A percentile compares a stretch with the other conserved stretches of the same genome.
phyloP scores from a whole-genome alignment of 2,329 filamentous ascomycete genomes.

The Zarea fungicola region DNA sequence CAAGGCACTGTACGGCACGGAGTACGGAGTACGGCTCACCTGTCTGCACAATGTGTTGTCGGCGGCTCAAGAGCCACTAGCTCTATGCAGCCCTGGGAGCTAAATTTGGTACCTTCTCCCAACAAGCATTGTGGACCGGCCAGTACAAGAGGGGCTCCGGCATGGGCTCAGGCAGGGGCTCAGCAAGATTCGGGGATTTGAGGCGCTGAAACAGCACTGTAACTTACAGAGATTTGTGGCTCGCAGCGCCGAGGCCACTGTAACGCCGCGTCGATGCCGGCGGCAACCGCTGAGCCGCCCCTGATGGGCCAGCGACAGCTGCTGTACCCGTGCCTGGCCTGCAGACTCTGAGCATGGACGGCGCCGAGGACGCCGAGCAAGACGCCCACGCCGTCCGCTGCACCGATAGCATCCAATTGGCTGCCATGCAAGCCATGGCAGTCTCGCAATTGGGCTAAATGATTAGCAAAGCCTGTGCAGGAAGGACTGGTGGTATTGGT shows the following conservation, averaged over 20 bases:
- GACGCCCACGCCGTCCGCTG: not conserved
- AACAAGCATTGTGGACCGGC: no score
- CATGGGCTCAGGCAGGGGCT: no score
- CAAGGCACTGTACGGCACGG: no score
- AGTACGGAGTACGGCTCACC: no score
- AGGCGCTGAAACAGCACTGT: no score
- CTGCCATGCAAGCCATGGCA: slow-evolving; percentile 2
- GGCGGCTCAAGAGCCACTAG: slow-evolving; percentile 4
- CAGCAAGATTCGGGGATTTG: not conserved
- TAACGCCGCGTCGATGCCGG: not conserved
- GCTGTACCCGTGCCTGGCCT: no score
- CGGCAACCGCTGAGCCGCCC: slow-evolving; percentile 2
- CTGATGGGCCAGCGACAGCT: not conserved
- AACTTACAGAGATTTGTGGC: not conserved
- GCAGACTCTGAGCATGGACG: not conserved
- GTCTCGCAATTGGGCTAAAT: not conserved
- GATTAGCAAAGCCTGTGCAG: no score
- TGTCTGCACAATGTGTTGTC: no score
- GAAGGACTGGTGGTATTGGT: no score
- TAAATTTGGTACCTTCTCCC: no score
- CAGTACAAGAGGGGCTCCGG: no score
- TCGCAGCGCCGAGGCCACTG: not conserved
- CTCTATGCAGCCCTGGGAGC: slow-evolving; percentile 6
- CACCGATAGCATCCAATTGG: slow-evolving; percentile 1
- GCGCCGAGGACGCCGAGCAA: not conserved